Base-by-base conservation (phyloP, 202 grass and related monocot species). In the Brachypodium distachyon region DNA sequence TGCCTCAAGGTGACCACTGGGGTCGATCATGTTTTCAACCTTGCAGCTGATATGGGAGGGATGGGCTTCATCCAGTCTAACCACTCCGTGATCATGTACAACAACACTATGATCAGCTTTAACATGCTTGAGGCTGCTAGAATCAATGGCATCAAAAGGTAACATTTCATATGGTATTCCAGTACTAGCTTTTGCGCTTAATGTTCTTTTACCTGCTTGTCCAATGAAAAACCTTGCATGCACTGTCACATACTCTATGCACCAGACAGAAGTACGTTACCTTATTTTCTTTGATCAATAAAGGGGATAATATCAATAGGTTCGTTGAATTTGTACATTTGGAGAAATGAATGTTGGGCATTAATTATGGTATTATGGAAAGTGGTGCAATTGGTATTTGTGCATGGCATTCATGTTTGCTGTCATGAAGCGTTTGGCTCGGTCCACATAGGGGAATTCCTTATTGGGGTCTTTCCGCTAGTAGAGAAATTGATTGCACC, bases 31-130 rank as follows among this genome's bases (percentile, higher is more conserved):
- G 91, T 94, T 48, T 94, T 94, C 77, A 94, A 94, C 60, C 79
- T 94, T 12, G 91, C 91, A 4, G 91, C 91, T 28, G 91, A 94
- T 83, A 91, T 94, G 88, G 91, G 88, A 25, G 91, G 91, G 46
- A 94, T 91, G 91, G 88, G 91, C 12, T 94, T 94, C 43, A 94
- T 94, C 28, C 91, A 88, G 82, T 90, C 85, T 19, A 94, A 94
- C 53, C 88, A 94, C 65, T 90, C 88, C 57, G 88, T 94, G 10
- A 94, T 94, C 48, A 86, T 94, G 85, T 94, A 94, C 74, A 91
- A 94, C 85, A 94, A 90, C 60, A 94, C 88, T 25, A 94, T 94
- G 91, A 94, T 94, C 81, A 94, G 91, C 70, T 94, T 90, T 62
- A 94, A 86, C 74, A 94, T 94, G 91, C 78, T 91, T 10, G 91